A percentile compares a stretch with the other conserved stretches of the same genome.
Conservation (phyloP, 2,329 filamentous ascomycete genomes). For the Sclerotinia trifoliorum region DNA sequence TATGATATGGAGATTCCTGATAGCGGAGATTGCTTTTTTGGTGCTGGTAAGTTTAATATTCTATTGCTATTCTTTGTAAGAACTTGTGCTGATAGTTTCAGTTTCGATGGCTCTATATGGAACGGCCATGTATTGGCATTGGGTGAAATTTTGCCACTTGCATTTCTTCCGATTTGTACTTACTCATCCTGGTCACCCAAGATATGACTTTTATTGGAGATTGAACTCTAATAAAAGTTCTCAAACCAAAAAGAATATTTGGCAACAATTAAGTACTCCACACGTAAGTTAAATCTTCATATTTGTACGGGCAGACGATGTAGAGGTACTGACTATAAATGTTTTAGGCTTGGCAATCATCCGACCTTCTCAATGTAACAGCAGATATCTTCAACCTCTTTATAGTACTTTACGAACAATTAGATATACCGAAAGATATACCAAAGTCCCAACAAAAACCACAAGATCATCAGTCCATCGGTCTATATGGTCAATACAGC, state of each 20-base stretch:
- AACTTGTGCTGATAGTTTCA: neutral
- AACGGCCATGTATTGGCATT: neutral
- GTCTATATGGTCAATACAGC: slow-evolving; percentile 9
- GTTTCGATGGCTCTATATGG: slow-evolving; percentile 9
- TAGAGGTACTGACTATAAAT: neutral
- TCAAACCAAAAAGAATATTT: neutral
- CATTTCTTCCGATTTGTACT: slow-evolving; percentile 10
- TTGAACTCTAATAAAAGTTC: neutral
- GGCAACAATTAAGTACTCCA: neutral
- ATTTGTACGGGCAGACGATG: neutral
- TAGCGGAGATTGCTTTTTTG: too few species aligned
- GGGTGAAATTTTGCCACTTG: neutral
- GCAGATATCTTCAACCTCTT: slow-evolving; percentile 14
- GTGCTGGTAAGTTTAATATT: too few species aligned
- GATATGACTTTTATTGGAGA: slow-evolving; percentile 1
- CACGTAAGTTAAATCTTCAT: neutral
- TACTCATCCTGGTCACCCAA: neutral
- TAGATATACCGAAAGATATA: neutral
- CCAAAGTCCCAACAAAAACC: neutral
- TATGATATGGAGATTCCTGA: neutral
- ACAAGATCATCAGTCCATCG: neutral
- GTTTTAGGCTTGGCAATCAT: slow-evolving; percentile 4
- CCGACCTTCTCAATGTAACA: slow-evolving; percentile 1
- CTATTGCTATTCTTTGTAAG: neutral
- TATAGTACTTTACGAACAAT: neutral